Percentiles rank a stretch among this genome's conserved stretches.
phyloP scores from a whole-genome alignment of 2,329 filamentous ascomycete species.

The Chaetoscypha palmicola region DNA sequence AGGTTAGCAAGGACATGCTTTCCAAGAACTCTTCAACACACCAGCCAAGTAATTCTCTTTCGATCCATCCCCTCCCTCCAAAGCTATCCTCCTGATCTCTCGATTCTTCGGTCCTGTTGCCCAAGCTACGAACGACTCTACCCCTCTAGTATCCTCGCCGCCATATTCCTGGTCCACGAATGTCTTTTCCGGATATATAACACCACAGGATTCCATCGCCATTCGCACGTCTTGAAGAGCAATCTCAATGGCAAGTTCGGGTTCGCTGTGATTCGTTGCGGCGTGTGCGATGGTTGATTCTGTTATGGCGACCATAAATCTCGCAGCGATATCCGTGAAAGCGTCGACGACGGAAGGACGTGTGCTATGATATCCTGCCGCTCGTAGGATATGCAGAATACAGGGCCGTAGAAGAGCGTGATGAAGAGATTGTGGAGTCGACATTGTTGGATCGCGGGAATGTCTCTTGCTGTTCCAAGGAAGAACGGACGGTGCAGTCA shows the following conservation, averaged over 20 bases:
- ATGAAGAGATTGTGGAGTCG: slow-evolving; percentile 47
- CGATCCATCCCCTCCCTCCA: slow-evolving; percentile 57
- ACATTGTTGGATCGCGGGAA: slow-evolving; percentile 22
- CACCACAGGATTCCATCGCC: slow-evolving; percentile 75
- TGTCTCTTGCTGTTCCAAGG: neutral
- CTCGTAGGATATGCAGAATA: slow-evolving; percentile 84
- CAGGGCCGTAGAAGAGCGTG: slow-evolving; percentile 79
- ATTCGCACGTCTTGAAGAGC: slow-evolving; percentile 74
- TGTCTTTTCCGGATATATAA: slow-evolving; percentile 61
- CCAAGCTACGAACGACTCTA: slow-evolving; percentile 76
- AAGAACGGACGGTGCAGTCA: slow-evolving; percentile 15
- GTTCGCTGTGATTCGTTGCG: slow-evolving; percentile 52
- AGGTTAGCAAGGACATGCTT: too few species aligned
- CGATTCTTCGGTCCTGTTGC: slow-evolving; percentile 64
- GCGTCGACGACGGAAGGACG: slow-evolving; percentile 78
- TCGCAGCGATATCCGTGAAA: slow-evolving; percentile 76
- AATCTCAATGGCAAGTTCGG: slow-evolving; percentile 52
- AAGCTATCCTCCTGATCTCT: slow-evolving; percentile 76
- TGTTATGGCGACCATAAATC: slow-evolving; percentile 72
- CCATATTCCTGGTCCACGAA: slow-evolving; percentile 56
- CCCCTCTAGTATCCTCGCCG: slow-evolving; percentile 68
- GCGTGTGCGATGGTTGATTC: slow-evolving; percentile 66
- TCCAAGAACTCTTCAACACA: too few species aligned
- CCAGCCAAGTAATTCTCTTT: slow-evolving; percentile 65
- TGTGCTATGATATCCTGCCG: slow-evolving; percentile 80